These are phyloP conservation scores for Epichloe typhina DNA, from an alignment of 2,329 filamentous ascomycete genomes.

Conservation along the genomic window DNA sequence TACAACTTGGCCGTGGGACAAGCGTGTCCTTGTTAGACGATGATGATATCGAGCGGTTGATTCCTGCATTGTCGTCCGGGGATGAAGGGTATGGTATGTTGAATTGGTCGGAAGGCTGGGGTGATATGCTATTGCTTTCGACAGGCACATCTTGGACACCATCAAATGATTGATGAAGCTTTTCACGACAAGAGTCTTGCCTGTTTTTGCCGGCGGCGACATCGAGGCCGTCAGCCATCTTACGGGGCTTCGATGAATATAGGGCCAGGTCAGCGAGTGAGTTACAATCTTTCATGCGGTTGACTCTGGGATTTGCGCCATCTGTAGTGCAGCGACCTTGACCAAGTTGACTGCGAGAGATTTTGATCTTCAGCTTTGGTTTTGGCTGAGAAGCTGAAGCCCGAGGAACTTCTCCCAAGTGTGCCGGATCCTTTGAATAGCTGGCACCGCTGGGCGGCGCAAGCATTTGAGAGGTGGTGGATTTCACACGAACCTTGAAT, in stretches of 20 bases:
- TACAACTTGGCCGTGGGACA: slow-evolving; percentile 7
- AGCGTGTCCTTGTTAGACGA: slow-evolving; percentile 6
- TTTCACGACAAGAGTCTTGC: neutral
- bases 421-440: neutral
- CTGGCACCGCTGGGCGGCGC: neutral
- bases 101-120: slow-evolving; percentile 20
- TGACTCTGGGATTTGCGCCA: slow-evolving; percentile 9
- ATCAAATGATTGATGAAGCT: slow-evolving; percentile 1
- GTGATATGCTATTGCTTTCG: slow-evolving; percentile 8
- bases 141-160: slow-evolving; percentile 3
- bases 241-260: slow-evolving; percentile 6
- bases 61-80: slow-evolving; percentile 6
- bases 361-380: slow-evolving; percentile 20
- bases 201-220: neutral
- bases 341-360: slow-evolving; percentile 18
- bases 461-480: slow-evolving; percentile 8
- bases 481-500: slow-evolving; percentile 17
- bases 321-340: slow-evolving; percentile 7
- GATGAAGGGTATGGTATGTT: slow-evolving; percentile 21
- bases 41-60: slow-evolving; percentile 5
- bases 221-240: neutral
- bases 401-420: neutral
- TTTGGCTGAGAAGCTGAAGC: slow-evolving; percentile 5
- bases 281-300: slow-evolving; percentile 19
- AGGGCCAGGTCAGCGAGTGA: slow-evolving; percentile 18